phyloP scores from a whole-genome alignment of 305 asterid genomes.

The Nicotiana rustica region DNA sequence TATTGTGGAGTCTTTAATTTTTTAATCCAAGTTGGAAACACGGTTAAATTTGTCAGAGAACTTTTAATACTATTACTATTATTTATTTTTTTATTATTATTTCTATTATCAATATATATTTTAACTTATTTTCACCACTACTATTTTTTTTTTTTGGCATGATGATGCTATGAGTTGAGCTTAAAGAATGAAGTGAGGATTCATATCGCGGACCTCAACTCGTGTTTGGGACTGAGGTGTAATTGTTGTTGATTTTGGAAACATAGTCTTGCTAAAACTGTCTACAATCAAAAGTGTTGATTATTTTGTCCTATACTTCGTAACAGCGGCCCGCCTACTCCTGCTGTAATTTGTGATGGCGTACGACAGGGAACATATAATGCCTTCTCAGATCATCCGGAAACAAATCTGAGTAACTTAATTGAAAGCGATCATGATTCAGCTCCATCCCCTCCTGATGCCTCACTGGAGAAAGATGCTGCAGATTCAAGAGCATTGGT shows the following conservation, averaged over 20 bases:
- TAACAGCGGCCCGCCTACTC: constrained; percentile 30
- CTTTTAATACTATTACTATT: too few species aligned
- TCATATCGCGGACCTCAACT: too few species aligned
- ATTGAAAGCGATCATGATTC: constrained; percentile 63
- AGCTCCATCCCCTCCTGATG: constrained; percentile 59
- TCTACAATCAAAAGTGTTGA: not conserved
- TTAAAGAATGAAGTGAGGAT: too few species aligned
- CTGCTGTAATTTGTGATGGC: constrained; percentile 10
- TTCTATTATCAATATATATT: too few species aligned
- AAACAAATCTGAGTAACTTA: constrained; percentile 42
- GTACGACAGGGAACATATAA: not conserved
- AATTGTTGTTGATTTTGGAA: too few species aligned
- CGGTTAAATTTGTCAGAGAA: too few species aligned
- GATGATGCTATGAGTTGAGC: too few species aligned
- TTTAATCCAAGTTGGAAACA: too few species aligned
- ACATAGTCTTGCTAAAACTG: not conserved
- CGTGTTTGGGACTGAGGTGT: too few species aligned
- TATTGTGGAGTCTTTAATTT: not conserved
- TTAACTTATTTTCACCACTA: too few species aligned
- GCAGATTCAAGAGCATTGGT: constrained; percentile 69
- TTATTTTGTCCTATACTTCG: not conserved
- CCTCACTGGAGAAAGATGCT: constrained; percentile 49
- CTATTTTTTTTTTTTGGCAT: too few species aligned
- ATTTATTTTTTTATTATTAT: too few species aligned
- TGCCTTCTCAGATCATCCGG: constrained; percentile 23